phyloP scores from a whole-genome alignment of 164 flowering plant genomes.

The Liquidambar formosana region DNA sequence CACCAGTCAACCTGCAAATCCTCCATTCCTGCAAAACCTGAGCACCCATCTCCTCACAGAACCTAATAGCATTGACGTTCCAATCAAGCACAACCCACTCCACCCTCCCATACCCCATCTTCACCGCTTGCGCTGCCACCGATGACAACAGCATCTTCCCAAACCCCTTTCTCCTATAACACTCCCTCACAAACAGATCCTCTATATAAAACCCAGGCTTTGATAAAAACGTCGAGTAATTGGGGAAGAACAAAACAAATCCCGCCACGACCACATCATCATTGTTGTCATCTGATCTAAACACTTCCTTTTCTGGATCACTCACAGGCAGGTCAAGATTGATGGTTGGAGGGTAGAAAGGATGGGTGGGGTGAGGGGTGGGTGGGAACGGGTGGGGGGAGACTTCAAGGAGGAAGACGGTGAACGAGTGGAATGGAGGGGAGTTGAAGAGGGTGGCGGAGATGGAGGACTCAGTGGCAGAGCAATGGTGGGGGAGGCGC shows the following conservation, averaged over 20 bases:
- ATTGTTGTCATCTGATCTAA: conserved; percentile 21
- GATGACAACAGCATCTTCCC: conserved; percentile 70
- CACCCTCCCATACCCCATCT: conserved; percentile 79
- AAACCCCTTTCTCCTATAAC: conserved; percentile 72
- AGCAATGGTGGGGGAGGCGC: conserved; percentile 63
- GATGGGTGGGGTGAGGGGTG: conserved; percentile 8
- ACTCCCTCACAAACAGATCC: conserved; percentile 80
- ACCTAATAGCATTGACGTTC: conserved; percentile 82
- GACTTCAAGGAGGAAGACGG: conserved; percentile 74
- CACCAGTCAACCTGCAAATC: conserved; percentile 76
- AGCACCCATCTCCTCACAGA: conserved; percentile 93
- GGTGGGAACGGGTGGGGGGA: conserved; percentile 43
- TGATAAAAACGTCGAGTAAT: conserved; percentile 68
- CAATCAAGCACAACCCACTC: conserved; percentile 94
- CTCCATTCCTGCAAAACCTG: conserved; percentile 75
- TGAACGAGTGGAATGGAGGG: conserved; percentile 82
- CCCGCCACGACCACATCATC: conserved; percentile 63
- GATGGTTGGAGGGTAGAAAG: conserved; percentile 34
- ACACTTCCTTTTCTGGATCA: conserved; percentile 51
- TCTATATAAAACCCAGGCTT: conserved; percentile 88
- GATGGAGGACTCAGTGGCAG: conserved; percentile 71
- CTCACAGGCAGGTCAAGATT: conserved; percentile 36
- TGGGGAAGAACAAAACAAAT: conserved; percentile 80
- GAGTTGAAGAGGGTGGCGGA: conserved; percentile 74
- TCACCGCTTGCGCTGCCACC: conserved; percentile 79